Evolutionary conservation across 192 early-diverging fungal species (phyloP), one percentile per base, ranked within the genome.

Genomic region (Coemansia sp.): DNA sequence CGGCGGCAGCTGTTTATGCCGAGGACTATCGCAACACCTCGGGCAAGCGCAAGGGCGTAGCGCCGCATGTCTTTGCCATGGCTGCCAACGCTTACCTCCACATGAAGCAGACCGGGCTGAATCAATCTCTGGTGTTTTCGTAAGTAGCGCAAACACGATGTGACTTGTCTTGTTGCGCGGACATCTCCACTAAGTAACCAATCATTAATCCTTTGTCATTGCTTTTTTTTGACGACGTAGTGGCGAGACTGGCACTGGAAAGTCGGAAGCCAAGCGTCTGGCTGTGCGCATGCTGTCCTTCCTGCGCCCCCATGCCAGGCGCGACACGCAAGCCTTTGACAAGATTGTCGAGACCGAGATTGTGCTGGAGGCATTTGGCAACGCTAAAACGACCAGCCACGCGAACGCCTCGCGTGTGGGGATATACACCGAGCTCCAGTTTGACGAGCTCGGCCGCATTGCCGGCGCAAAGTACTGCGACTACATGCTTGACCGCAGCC

Each of bases 91-190:
- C 94, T 14, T 98, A 95, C 69, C 74, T 91, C 59, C 95, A 96
- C 68, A 91, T 97, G 90, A 79, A 89, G 31, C 85, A 94, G 58
- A 91, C 89, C n/a, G 89, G 90, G 4, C 86, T 93, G 62, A 94
- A 97, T 66, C 97, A 99, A 77, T 89, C 90, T 11, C 86, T 99
- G 46, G 77, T 98, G 9, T 88, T 96, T 61, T 88, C 87, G 96
- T 96, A 89, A 62, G 86, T 84, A 20, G 40, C 14, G 22, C 32
- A 65, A 54, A 27, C 45, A 39, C 14, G 10, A 36, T 46, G 8
- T 19, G 29, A 12, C n/a, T 36, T 36, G n/a, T 35, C 11, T 42
- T 46, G 45, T 38, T 39, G 22, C 17, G n/a, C n/a, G n/a, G n/a
- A n/a, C n/a, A n/a, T n/a, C n/a, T n/a, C n/a, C n/a, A n/a, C n/a